Base-by-base conservation (phyloP, 106 monocot genomes). In the Dioscorea alata region DNA sequence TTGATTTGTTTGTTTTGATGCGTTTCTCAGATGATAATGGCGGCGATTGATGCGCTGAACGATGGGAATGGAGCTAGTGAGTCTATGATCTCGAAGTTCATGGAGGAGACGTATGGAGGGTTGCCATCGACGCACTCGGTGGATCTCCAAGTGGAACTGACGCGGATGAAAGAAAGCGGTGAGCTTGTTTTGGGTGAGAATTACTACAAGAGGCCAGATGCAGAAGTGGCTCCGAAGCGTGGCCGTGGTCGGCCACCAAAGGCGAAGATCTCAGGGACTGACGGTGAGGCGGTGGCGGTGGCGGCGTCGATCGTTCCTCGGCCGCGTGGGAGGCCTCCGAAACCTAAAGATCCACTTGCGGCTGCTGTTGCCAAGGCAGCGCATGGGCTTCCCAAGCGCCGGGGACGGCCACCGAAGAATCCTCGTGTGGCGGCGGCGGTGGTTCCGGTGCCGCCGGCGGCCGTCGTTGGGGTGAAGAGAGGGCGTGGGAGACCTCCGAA, bases 1-100 rank as follows among this genome's bases (percentile, higher is more conserved):
- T 14, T 57, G 28, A 0, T 25, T 57, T 1, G 24, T 20, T 33
- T 12, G 28, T 64, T 33, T 28, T 35, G 24, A 17, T 64, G 12
- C 33, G 33, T 14, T 14, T 12, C 49, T 59, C 75, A 95, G 95
- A 79, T 91, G 91, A 91, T 95, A 67, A 33, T 88, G 64, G 71
- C 59, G 23, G 74, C 74, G 25, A 59, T 74, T 19, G 35, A 25
- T 20, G 66, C 65, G 32, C 56, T 74, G 19, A 23, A 23, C 18
- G 66, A 74, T 9, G 48, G 66, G 66, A 28, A n/a, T 0, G 74
- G 74, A 4, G 66, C 74, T 9, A 74, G 42, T 48, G 66, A 74
- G 66, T 51, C 65, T 8, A 20, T 57, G 23, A 74, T 74, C 22
- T 74, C 74, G 22, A 66, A 67, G 33, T 74, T 66, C 66, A 58